Conservation (phyloP, 495 filamentous ascomycete species). For the Acidomyces sp. region DNA sequence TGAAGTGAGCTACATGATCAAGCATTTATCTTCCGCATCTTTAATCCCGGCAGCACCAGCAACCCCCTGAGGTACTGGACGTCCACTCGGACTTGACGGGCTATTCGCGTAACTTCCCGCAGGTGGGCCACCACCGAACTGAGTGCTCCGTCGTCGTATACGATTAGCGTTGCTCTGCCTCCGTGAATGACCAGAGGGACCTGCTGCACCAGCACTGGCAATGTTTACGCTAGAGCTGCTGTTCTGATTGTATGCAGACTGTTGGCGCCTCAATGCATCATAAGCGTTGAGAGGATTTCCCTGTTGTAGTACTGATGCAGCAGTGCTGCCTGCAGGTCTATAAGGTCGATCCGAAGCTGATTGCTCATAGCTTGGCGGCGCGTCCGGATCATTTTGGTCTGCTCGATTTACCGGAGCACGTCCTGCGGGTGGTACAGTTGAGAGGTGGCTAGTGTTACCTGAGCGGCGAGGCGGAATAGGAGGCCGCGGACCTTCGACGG, state of each 20-base stretch:
- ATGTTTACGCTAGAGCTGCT: neutral
- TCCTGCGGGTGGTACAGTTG: conserved; percentile 6
- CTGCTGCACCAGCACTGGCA: neutral
- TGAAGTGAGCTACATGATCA: too few species aligned
- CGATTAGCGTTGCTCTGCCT: neutral
- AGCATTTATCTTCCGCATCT: too few species aligned
- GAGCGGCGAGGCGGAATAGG: conserved; percentile 29
- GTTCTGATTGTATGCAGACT: conserved; percentile 10
- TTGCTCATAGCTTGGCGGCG: conserved; percentile 71
- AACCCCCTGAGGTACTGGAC: too few species aligned
- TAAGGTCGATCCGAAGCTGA: conserved; percentile 52
- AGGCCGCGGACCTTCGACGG: conserved; percentile 18
- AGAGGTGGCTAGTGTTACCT: conserved; percentile 12
- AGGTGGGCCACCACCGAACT: conserved; percentile 1
- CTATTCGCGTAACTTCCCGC: conserved; percentile 2
- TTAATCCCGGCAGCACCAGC: too few species aligned
- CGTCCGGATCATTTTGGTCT: conserved; percentile 18
- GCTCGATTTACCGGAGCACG: neutral
- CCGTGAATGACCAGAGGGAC: neutral
- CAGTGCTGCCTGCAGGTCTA: conserved; percentile 33
- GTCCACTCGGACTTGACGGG: conserved; percentile 1
- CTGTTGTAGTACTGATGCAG: conserved; percentile 1
- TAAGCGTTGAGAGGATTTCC: conserved; percentile 11
- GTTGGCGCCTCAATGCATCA: conserved; percentile 12
- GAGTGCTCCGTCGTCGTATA: neutral